phyloP scores from a whole-genome alignment of 306 rosid species.

The Castanea crenata region DNA sequence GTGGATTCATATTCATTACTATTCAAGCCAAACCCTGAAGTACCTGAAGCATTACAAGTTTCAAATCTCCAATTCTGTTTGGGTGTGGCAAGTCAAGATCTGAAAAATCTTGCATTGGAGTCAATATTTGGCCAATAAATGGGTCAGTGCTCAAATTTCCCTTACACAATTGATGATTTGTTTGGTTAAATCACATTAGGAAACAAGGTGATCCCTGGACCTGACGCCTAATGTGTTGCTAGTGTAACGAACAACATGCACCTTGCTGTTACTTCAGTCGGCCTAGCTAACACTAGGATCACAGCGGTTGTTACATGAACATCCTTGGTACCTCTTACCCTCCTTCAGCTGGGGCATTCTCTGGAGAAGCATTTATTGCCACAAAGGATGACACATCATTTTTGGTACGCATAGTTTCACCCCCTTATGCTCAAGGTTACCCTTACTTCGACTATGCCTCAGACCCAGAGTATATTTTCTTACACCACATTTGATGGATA shows the following conservation, averaged over 20 bases:
- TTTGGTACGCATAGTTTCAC: constrained; percentile 1
- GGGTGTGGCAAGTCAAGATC: not conserved
- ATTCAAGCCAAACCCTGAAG: not conserved
- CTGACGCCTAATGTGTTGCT: not conserved
- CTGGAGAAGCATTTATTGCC: not conserved
- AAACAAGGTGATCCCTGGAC: not conserved
- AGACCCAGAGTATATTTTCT: not conserved
- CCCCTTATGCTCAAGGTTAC: constrained; percentile 26
- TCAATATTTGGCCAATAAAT: not conserved
- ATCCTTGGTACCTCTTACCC: not conserved
- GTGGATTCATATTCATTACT: not conserved
- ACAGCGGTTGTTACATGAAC: not conserved
- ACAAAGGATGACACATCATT: constrained; percentile 2
- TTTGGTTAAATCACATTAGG: not conserved
- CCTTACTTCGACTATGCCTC: constrained; percentile 14
- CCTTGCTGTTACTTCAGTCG: not conserved
- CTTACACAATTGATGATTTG: not conserved
- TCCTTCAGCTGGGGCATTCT: not conserved
- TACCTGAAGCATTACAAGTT: not conserved
- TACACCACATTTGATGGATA: constrained; percentile 18
- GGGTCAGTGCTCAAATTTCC: not conserved
- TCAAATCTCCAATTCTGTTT: not conserved
- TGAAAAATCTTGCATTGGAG: not conserved
- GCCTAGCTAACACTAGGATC: not conserved
- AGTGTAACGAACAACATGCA: not conserved